These are phyloP conservation scores for Colletotrichum sidae DNA, from an alignment of 2,329 filamentous ascomycete genomes.

Conservation along the genomic window DNA sequence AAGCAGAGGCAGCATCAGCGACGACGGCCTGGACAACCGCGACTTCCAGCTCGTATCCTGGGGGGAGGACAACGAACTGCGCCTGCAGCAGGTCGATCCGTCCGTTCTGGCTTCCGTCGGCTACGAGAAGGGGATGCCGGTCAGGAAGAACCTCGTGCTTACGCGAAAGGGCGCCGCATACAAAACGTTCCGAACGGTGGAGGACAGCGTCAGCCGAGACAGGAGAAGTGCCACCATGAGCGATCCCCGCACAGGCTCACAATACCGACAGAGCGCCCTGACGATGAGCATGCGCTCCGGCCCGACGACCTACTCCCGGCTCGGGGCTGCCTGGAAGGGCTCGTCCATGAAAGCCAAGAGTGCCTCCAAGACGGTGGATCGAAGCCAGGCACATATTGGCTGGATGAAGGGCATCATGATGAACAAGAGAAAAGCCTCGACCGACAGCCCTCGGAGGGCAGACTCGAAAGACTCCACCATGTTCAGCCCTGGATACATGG, in stretches of 20 bases:
- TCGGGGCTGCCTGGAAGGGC: slow-evolving; percentile 62
- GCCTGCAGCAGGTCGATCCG: slow-evolving; percentile 78
- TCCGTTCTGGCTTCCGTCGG: slow-evolving; percentile 76
- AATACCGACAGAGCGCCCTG: slow-evolving; percentile 56
- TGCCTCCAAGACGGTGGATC: slow-evolving; percentile 54
- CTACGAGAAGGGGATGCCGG: slow-evolving; percentile 75
- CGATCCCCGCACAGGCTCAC: slow-evolving; percentile 61
- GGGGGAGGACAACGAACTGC: slow-evolving; percentile 87
- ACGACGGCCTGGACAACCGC: slow-evolving; percentile 80
- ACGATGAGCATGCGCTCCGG: slow-evolving; percentile 58
- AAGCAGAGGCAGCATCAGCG: slow-evolving; percentile 74
- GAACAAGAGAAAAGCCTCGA: slow-evolving; percentile 63
- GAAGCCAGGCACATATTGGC: slow-evolving; percentile 69
- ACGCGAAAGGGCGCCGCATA: slow-evolving; percentile 89
- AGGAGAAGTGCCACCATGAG: slow-evolving; percentile 72
- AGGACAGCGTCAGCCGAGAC: slow-evolving; percentile 67
- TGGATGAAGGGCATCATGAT: slow-evolving; percentile 79
- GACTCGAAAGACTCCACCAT: slow-evolving; percentile 64
- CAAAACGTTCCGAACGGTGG: slow-evolving; percentile 83
- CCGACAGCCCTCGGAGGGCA: slow-evolving; percentile 59
- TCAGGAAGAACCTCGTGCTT: slow-evolving; percentile 73
- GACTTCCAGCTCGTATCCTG: slow-evolving; percentile 95
- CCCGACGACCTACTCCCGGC: slow-evolving; percentile 51
- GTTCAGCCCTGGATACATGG: slow-evolving; percentile 63
- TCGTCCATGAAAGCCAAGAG: slow-evolving; percentile 70